Evolutionary conservation across 495 filamentous ascomycete genomes (phyloP), one percentile per base, ranked within the genome.

Genomic region (Aspergillus coremiiformis): DNA sequence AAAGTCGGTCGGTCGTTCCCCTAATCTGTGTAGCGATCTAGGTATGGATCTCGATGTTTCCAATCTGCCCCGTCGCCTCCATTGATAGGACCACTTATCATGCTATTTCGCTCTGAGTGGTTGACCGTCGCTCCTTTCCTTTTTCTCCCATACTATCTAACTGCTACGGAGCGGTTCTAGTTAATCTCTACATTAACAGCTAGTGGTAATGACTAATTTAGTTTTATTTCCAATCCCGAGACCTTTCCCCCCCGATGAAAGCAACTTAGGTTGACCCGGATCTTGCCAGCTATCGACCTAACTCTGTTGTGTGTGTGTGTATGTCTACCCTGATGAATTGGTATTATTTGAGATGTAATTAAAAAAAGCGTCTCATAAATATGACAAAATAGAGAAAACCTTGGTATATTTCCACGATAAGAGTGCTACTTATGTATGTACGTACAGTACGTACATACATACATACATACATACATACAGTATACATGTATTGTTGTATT

Each of bases 21-120:
- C 44, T 54, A 58, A 56, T 47, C 52, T 47, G 59, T 17, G 48
- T 62, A 62, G 59, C 55, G 55, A 44, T 39, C 55, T 55, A 58
- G 58, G 55, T 51, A 56, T 58, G 55, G 54, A 58, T 58, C 59
- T 58, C 52, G 51, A 58, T 56, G 32, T 17, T 52, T 43, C 27
- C 42, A n/a, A n/a, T 35, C 17, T 44, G 47, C 32, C 43, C 51
- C 37, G 52, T 56, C 26, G 12, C 30, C 41, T 14, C 21, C 33
- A 20, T 11, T 49, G 32, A 55, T 29, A 33, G 20, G 47, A 42
- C 32, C 29, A 51, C 42, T 56, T 39, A 49, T 52, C 35, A 44
- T 52, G 24, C 49, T 43, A 39, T 45, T 46, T 46, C 44, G 37
- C n/a, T 48, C 44, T 33, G 39, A 52, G 11, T 35, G 17, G 24